Evolutionary conservation across 2,329 filamentous ascomycete species (phyloP), one percentile per base, ranked within the genome.

Genomic region (Curvularia verruculosa): DNA sequence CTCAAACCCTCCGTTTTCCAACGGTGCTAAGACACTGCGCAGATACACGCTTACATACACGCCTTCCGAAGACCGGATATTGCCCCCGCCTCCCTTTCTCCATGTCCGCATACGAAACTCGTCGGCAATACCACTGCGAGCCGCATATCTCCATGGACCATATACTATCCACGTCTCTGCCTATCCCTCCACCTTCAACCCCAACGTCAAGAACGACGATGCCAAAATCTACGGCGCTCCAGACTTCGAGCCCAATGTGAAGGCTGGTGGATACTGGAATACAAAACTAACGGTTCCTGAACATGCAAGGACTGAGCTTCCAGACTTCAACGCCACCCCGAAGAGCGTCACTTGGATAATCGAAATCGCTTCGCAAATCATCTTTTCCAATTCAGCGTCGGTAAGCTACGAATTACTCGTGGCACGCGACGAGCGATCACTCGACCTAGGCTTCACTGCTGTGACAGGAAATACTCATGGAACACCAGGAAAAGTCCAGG

Each of bases 221-320:
- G 84, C 89, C 1, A 84, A 87, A 50, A 82, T 83, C 50, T 88
- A 92, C 79, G 91, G 91, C 45, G 84, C 89, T 1, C 95, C 95
- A 15, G 90, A 96, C 68, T 99, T 95, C 71, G 95, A 99, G 78
- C 94, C 95, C 45, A 94, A 96, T 81, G 84, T 99, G 72, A 98
- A 98, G 81, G 93, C 95, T 8, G 95, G 93, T 28, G 93, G 92
- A 6, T 87, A 84, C 44, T 99, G 93, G 90, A 86, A 87, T 67
- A 90, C 91, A 56, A 86, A 88, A 70, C 84, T 99, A 62, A 82
- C 86, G 5, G 88, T 99, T 0, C 94, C 94, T 0, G 89, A 94
- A 52, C 81, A 88, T 61, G 89, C 95, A 58, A 84, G 91, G 46
- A 79, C 75, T 7, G 64, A 67, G n/a, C 49, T 48, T 40, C 60